Percentiles rank a stretch among this genome's conserved stretches.
phyloP scores from a whole-genome alignment of 176 grass and related monocot genomes.

The Hordeum marinum region DNA sequence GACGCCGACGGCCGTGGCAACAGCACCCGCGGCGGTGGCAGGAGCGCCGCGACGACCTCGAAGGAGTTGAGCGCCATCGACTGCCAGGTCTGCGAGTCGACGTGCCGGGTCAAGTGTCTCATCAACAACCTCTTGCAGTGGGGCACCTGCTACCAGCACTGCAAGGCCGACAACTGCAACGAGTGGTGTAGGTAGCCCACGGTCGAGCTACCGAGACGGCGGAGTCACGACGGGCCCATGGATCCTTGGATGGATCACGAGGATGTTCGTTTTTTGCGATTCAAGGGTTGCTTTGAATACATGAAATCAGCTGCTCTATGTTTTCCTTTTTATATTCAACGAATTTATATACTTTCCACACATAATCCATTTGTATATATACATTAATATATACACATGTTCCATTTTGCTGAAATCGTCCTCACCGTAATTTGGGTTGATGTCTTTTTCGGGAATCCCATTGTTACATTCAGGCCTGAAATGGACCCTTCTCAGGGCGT shows the following conservation, averaged over 20 bases:
- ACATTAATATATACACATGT: too few species aligned
- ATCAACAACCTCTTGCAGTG: conserved; percentile 54
- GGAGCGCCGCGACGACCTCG: not conserved
- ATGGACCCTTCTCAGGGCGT: too few species aligned
- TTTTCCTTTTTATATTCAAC: not conserved
- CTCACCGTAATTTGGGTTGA: too few species aligned
- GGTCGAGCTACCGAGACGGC: too few species aligned
- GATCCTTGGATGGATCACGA: not conserved
- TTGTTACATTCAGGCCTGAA: too few species aligned
- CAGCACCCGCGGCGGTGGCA: not conserved
- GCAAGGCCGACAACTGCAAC: conserved; percentile 57
- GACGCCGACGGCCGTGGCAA: not conserved
- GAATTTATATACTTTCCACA: too few species aligned
- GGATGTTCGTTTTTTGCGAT: too few species aligned
- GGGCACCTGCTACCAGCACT: conserved; percentile 39
- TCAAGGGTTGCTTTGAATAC: not conserved
- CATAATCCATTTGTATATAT: too few species aligned
- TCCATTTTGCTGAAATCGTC: too few species aligned
- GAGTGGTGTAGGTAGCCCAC: conserved; percentile 36
- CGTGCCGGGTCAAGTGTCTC: conserved; percentile 52
- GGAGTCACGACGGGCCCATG: not conserved
- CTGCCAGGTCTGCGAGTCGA: conserved; percentile 58
- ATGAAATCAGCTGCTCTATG: not conserved
- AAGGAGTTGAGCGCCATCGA: conserved; percentile 44
- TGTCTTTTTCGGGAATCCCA: too few species aligned